Evolutionary conservation across 73 alveolate genomes (phyloP).

Genomic region (Blepharisma stoltei): DNA sequence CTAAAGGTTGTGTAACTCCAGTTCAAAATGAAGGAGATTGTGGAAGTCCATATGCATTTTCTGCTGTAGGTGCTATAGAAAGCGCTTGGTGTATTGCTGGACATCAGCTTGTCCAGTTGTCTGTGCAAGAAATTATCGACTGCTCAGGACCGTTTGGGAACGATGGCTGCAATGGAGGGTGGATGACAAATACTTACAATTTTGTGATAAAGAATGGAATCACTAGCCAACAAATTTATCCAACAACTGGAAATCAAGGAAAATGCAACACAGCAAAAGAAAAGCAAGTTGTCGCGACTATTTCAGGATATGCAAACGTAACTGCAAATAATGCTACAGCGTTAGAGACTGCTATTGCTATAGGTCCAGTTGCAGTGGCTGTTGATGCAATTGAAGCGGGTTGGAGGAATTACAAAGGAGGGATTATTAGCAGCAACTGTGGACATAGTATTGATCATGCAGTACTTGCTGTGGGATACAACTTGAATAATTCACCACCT

Average conservation of each 20-base stretch:
- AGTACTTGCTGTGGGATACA: slow-evolving; percentile 78
- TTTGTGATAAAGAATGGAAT: slow-evolving; percentile 37
- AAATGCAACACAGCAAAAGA: slow-evolving; percentile 39
- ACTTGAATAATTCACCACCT: slow-evolving; percentile 34
- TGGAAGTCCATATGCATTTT: slow-evolving; percentile 41
- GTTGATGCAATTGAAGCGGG: slow-evolving; percentile 52
- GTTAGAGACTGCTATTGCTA: slow-evolving; percentile 31
- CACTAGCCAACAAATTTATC: slow-evolving; percentile 26
- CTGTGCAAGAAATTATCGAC: slow-evolving; percentile 42
- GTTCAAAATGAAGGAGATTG: slow-evolving; percentile 36
- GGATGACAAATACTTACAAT: slow-evolving; percentile 58
- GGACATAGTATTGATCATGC: slow-evolving; percentile 67
- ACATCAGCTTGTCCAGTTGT: neutral
- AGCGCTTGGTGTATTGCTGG: slow-evolving; percentile 20
- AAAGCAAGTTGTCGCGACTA: neutral
- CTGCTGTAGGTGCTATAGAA: slow-evolving; percentile 41
- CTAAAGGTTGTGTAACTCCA: slow-evolving; percentile 39
- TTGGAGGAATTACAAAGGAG: slow-evolving; percentile 32
- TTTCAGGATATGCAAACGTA: slow-evolving; percentile 28
- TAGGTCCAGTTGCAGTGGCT: slow-evolving; percentile 61
- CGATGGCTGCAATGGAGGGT: slow-evolving; percentile 68
- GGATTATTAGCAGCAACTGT: slow-evolving; percentile 31
- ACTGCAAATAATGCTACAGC: slow-evolving; percentile 26
- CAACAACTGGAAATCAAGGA: slow-evolving; percentile 29
- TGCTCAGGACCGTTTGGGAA: slow-evolving; percentile 41